Conservation (phyloP, 805 yeast genomes). For the Metschnikowia chrysomelidarum region DNA sequence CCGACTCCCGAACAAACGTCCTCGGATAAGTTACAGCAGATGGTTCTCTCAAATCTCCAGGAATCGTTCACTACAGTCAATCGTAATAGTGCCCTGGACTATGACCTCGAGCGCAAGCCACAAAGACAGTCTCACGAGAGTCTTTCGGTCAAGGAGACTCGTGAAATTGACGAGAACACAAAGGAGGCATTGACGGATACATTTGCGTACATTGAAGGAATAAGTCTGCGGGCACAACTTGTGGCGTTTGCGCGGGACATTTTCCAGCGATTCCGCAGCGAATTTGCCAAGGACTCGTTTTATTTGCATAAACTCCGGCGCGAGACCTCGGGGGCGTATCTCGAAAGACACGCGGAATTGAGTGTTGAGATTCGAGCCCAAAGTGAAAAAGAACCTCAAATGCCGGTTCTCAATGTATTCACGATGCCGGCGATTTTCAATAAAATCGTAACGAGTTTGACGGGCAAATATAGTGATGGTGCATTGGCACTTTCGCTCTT, state of each 20-base stretch:
- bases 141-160: slow-evolving; percentile 3
- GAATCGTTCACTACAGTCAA: slow-evolving; percentile 12
- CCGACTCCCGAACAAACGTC: background rate
- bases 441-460: slow-evolving; percentile 24
- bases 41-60: slow-evolving; percentile 16
- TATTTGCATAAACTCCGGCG: slow-evolving; percentile 17
- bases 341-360: slow-evolving; percentile 20
- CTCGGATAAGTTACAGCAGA: slow-evolving; percentile 9
- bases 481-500: slow-evolving; percentile 35
- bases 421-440: slow-evolving; percentile 40
- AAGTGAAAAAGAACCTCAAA: slow-evolving; percentile 20
- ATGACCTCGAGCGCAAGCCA: background rate
- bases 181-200: slow-evolving; percentile 25
- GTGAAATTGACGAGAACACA: slow-evolving; percentile 2
- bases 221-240: slow-evolving; percentile 15
- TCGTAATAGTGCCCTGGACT: too few relatives aligned
- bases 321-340: slow-evolving; percentile 15
- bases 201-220: slow-evolving; percentile 19
- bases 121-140: background rate
- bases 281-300: slow-evolving; percentile 11
- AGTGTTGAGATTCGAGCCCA: slow-evolving; percentile 16
- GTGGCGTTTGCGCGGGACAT: slow-evolving; percentile 20
- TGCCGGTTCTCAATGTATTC: slow-evolving; percentile 30
- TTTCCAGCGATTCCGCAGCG: slow-evolving; percentile 13
- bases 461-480: slow-evolving; percentile 32